Percentiles rank a stretch among this genome's conserved stretches.
Conservation (phyloP, 768 basidiomycete species). For the Tricholoma sp. region DNA sequence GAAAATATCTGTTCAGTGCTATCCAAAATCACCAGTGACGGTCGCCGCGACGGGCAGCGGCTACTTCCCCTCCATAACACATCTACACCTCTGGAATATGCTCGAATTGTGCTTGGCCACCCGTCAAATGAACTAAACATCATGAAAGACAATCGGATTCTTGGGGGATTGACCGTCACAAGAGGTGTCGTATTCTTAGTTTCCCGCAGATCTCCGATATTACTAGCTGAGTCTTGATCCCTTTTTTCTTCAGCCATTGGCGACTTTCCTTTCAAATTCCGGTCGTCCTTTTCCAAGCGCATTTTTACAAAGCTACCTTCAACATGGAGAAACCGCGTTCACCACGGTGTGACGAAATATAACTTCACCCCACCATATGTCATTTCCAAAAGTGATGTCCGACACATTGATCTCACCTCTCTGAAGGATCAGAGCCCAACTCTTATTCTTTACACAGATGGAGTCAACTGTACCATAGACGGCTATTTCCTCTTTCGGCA, state of each 20-base stretch:
- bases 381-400: slow-evolving; percentile 5
- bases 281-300: slow-evolving; percentile 2
- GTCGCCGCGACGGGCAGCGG: background rate
- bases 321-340: background rate
- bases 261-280: slow-evolving; percentile 12
- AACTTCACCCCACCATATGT: slow-evolving; percentile 12
- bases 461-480: slow-evolving; percentile 11
- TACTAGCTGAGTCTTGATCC: background rate
- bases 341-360: slow-evolving; percentile 4
- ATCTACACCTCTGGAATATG: background rate
- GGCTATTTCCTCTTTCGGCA: slow-evolving; percentile 12
- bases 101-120: background rate
- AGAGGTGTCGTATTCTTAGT: slow-evolving; percentile 3
- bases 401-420: slow-evolving; percentile 8
- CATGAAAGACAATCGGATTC: background rate
- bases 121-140: background rate
- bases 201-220: background rate
- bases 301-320: slow-evolving; percentile 8
- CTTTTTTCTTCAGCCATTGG: slow-evolving; percentile 7
- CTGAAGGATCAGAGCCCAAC: slow-evolving; percentile 2
- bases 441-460: slow-evolving; percentile 10
- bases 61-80: background rate
- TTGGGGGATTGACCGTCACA: slow-evolving; percentile 8
- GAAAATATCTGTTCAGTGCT: background rate
- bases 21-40: background rate